phyloP scores from a whole-genome alignment of 2,329 filamentous ascomycete genomes.

The Aspergillus floridensis region DNA sequence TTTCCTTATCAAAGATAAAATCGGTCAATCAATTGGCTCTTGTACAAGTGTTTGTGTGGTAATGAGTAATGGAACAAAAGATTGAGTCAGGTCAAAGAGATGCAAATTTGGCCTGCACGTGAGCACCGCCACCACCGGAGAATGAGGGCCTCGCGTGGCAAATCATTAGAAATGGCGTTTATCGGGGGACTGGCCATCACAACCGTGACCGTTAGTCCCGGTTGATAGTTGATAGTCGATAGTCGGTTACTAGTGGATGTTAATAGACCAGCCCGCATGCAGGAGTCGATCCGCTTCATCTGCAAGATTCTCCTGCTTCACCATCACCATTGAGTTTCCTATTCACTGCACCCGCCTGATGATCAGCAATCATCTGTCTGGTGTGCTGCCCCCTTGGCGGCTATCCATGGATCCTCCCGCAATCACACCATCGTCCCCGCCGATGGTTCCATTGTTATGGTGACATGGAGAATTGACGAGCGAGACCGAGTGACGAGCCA shows the following conservation, averaged over 20 bases:
- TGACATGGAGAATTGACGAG: slow-evolving; percentile 19
- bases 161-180: background rate
- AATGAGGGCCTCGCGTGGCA: slow-evolving; percentile 4
- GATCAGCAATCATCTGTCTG: background rate
- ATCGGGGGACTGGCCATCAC: background rate
- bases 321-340: background rate
- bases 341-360: background rate
- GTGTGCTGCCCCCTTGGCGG: background rate
- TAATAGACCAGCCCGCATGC: background rate
- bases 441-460: slow-evolving; percentile 25
- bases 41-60: too few relatives aligned
- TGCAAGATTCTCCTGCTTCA: background rate
- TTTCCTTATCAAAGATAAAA: background rate
- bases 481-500: background rate
- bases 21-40: too few relatives aligned
- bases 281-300: background rate
- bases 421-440: slow-evolving; percentile 25
- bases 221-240: background rate
- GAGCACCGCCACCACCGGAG: background rate
- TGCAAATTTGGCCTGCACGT: background rate
- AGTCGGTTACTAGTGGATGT: too few relatives aligned
- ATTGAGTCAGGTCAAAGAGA: background rate
- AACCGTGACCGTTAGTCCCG: background rate
- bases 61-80: background rate
- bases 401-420: slow-evolving; percentile 1